Evolutionary conservation across 805 yeast species (phyloP).

Genomic region (Kazachstania viticola): DNA sequence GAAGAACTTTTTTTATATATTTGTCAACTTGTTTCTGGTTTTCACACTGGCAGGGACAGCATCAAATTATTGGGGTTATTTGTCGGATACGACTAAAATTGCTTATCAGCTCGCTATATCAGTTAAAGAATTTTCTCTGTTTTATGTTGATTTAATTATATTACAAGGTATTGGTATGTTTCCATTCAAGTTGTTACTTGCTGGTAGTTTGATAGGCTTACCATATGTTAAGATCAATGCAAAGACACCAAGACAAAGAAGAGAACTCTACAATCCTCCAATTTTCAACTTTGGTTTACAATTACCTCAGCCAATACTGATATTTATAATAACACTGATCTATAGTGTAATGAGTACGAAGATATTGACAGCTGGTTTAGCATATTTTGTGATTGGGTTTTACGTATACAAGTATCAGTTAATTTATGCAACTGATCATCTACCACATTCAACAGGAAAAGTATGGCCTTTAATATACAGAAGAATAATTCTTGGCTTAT

Average conservation of each 20-base stretch:
- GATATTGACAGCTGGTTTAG: conserved; percentile 70
- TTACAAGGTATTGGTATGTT: conserved; percentile 80
- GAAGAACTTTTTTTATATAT: conserved; percentile 88
- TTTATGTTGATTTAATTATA: conserved; percentile 79
- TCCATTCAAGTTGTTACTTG: conserved; percentile 73
- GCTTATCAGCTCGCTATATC: conserved; percentile 82
- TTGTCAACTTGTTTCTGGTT: conserved; percentile 85
- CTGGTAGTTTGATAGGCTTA: conserved; percentile 68
- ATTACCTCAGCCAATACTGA: conserved; percentile 82
- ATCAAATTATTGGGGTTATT: conserved; percentile 62
- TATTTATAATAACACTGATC: conserved; percentile 71
- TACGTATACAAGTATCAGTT: conserved; percentile 86
- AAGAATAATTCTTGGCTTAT: conserved; percentile 67
- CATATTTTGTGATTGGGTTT: conserved; percentile 76
- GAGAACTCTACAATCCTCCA: conserved; percentile 75
- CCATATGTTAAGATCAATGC: conserved; percentile 55
- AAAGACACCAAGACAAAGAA: conserved; percentile 74
- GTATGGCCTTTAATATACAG: conserved; percentile 90
- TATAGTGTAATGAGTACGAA: conserved; percentile 86
- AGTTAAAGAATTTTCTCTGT: conserved; percentile 64
- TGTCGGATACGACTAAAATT: conserved; percentile 81
- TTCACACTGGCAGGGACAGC: conserved; percentile 93
- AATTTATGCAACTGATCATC: conserved; percentile 82
- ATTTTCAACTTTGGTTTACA: conserved; percentile 82
- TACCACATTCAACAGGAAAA: conserved; percentile 93